Percentiles rank a stretch among this genome's conserved stretches.
Conservation (phyloP, 2,329 filamentous ascomycete species). For the Fusarium chaquense region DNA sequence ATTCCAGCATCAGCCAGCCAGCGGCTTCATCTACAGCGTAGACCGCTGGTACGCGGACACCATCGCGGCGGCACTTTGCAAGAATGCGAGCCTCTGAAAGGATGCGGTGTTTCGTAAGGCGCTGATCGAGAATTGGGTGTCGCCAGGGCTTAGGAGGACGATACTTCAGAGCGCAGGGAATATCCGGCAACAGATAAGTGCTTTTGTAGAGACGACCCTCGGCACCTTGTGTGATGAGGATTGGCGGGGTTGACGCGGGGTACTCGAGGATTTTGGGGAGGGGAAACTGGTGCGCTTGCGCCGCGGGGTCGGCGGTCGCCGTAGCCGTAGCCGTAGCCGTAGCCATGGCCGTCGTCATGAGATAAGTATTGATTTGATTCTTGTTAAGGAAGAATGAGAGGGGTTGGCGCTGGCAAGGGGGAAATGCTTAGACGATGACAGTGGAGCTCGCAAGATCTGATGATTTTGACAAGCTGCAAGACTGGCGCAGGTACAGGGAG, state of each 20-base stretch:
- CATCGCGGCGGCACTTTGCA: conserved; percentile 80
- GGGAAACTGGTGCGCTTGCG: conserved; percentile 54
- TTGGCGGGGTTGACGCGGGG: conserved; percentile 69
- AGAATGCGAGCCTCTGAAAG: conserved; percentile 90
- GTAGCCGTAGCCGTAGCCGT: conserved; percentile 36
- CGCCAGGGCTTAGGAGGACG: conserved; percentile 92
- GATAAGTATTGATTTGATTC: background rate
- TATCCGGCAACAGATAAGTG: conserved; percentile 75
- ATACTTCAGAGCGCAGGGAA: conserved; percentile 87
- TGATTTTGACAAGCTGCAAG: conserved; percentile 40
- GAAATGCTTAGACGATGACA: conserved; percentile 12
- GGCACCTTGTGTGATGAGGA: conserved; percentile 90
- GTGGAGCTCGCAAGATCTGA: conserved; percentile 24
- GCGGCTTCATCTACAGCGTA: conserved; percentile 73
- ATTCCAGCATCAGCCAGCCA: conserved; percentile 87
- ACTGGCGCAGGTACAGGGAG: conserved; percentile 43
- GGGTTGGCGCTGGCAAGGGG: conserved; percentile 11
- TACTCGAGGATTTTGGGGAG: conserved; percentile 75
- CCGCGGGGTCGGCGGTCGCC: conserved; percentile 34
- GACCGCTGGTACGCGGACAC: conserved; percentile 84
- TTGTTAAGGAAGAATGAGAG: conserved; percentile 14
- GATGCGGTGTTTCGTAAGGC: conserved; percentile 87
- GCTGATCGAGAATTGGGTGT: conserved; percentile 87
- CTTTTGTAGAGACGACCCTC: conserved; percentile 95
- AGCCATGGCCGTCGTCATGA: conserved; percentile 31